These are phyloP conservation scores for Lablab purpureus DNA, from an alignment of 306 rosid species.

Conservation along the genomic window DNA sequence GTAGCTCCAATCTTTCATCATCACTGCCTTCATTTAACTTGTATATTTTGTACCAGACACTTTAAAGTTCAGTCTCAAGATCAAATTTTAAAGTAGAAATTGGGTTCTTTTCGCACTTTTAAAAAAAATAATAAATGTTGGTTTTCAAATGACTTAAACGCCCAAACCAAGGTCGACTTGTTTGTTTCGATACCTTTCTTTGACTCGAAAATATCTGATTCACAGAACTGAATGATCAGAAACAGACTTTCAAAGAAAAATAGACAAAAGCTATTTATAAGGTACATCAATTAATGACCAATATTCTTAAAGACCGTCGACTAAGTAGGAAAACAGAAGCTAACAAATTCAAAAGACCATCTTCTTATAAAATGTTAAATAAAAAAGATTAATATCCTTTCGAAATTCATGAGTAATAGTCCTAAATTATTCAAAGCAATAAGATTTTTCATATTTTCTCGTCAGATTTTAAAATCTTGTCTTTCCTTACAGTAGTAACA, in stretches of 20 bases:
- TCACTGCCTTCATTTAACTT: not conserved
- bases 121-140: not conserved
- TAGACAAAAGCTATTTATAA: not conserved
- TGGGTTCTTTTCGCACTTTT: not conserved
- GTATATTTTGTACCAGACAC: not conserved
- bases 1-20: not conserved
- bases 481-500: not conserved
- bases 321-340: not conserved
- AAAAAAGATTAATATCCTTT: conserved; percentile 22
- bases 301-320: not conserved
- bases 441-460: not conserved
- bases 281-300: not conserved
- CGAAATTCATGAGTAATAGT: not conserved
- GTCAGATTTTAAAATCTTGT: not conserved
- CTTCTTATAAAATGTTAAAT: not conserved
- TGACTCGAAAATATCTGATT: not conserved
- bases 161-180: not conserved
- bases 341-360: conserved; percentile 18
- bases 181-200: conserved; percentile 2
- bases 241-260: conserved; percentile 12
- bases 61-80: not conserved
- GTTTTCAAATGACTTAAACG: not conserved
- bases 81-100: not conserved
- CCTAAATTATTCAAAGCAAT: not conserved
- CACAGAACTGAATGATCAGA: not conserved